Percentiles rank a stretch among this genome's conserved stretches.
Conservation (phyloP, 257 asterid species). For the Gardenia jasminoides region DNA sequence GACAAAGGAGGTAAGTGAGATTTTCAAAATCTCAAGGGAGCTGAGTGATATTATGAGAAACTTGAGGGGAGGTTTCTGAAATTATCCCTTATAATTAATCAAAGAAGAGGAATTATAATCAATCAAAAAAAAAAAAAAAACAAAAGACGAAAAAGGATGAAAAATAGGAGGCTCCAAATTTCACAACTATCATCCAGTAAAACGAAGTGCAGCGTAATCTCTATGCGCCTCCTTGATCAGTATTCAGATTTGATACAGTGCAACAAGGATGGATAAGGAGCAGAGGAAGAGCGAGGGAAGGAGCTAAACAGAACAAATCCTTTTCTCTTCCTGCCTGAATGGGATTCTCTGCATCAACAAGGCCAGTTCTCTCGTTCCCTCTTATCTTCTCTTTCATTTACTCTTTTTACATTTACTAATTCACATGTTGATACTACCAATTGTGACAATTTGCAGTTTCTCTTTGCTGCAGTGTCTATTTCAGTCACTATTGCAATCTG, state of each 20-base stretch:
- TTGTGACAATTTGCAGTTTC: slow-evolving; percentile 11
- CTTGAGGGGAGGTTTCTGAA: too few species aligned
- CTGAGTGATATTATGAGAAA: too few species aligned
- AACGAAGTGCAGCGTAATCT: neutral
- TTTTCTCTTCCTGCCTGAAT: slow-evolving; percentile 16
- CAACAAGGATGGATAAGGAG: slow-evolving; percentile 8
- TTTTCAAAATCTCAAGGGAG: too few species aligned
- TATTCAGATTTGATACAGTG: neutral
- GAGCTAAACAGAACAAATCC: slow-evolving; percentile 3
- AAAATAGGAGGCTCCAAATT: neutral
- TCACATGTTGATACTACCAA: neutral
- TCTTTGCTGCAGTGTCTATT: slow-evolving; percentile 34
- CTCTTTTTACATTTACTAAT: neutral
- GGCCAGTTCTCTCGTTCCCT: slow-evolving; percentile 28
- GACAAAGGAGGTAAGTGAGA: too few species aligned
- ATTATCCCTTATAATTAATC: too few species aligned
- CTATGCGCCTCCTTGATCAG: neutral
- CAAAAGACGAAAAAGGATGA: too few species aligned
- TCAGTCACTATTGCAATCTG: slow-evolving; percentile 28
- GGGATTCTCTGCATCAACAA: slow-evolving; percentile 47
- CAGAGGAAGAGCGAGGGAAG: neutral
- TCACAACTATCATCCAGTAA: neutral
- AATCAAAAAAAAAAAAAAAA: too few species aligned
- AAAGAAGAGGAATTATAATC: too few species aligned
- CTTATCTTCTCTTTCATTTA: neutral